phyloP scores from a whole-genome alignment of 257 asterid species.

The Solanum bulbocastanum region DNA sequence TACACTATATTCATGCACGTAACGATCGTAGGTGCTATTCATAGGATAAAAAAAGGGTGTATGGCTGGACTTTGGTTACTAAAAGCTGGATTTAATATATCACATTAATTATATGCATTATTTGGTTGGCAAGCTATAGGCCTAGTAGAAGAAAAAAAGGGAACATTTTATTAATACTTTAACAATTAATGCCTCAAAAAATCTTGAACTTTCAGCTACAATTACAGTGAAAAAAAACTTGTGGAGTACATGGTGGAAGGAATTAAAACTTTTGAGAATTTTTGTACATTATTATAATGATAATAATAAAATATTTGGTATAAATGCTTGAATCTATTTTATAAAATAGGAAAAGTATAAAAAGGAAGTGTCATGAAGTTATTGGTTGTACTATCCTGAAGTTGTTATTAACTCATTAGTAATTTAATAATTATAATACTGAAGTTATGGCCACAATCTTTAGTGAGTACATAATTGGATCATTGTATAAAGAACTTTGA shows the following conservation, averaged over 20 bases:
- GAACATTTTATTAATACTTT: neutral
- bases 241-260: neutral
- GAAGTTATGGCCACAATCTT: neutral
- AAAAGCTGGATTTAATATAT: conserved; percentile 4
- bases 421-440: neutral
- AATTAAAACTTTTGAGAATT: neutral
- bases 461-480: neutral
- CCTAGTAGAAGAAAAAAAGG: neutral
- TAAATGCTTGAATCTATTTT: neutral
- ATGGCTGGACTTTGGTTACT: conserved; percentile 12
- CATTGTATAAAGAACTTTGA: neutral
- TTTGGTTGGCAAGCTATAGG: neutral
- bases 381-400: neutral
- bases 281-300: neutral
- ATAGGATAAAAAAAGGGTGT: neutral
- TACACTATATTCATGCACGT: neutral
- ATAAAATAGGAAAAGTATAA: neutral
- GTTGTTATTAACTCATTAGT: neutral
- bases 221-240: neutral
- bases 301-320: neutral
- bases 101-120: neutral
- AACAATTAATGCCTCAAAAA: neutral
- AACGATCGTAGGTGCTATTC: neutral
- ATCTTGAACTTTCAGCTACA: neutral
- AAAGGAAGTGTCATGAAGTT: neutral